A percentile compares a stretch with the other conserved stretches of the same genome.
Evolutionary conservation across 257 asterid species (phyloP).

Genomic region (Lycium ferocissimum): DNA sequence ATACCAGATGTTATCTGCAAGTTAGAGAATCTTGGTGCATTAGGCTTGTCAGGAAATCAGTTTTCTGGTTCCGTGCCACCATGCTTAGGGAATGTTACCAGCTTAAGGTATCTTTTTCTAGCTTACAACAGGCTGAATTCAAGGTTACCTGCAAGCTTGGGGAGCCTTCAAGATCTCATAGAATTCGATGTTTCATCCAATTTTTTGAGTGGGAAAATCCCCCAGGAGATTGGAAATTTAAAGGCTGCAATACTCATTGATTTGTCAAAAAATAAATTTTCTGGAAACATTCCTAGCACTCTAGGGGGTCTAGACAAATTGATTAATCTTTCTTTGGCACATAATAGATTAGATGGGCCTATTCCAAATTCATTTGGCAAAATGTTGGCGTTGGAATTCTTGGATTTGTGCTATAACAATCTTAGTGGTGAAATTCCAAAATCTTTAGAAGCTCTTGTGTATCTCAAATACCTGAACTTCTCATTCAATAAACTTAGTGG

Average conservation of each 20-base stretch:
- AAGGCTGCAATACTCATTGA: not conserved
- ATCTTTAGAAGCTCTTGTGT: too few species aligned
- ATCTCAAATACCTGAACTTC: too few species aligned
- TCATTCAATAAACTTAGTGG: not conserved
- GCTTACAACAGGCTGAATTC: not conserved
- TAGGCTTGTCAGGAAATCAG: too few species aligned
- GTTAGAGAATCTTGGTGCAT: too few species aligned
- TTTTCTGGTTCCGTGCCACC: not conserved
- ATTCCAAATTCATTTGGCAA: too few species aligned
- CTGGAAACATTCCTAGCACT: not conserved
- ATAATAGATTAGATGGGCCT: not conserved
- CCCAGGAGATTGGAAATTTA: not conserved
- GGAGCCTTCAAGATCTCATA: not conserved
- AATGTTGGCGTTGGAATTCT: not conserved
- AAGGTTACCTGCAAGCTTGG: not conserved
- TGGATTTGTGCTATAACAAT: not conserved
- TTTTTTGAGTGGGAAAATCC: not conserved
- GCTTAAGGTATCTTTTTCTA: not conserved
- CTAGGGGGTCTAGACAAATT: not conserved
- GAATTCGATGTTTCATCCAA: not conserved
- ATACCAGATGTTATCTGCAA: too few species aligned
- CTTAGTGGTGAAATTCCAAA: not conserved
- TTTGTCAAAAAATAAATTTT: not conserved
- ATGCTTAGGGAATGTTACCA: not conserved
- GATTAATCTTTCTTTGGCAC: not conserved